Percentiles rank a stretch among this genome's conserved stretches.
Conservation (phyloP, 148 eudicot genomes). For the Camellia japonica region DNA sequence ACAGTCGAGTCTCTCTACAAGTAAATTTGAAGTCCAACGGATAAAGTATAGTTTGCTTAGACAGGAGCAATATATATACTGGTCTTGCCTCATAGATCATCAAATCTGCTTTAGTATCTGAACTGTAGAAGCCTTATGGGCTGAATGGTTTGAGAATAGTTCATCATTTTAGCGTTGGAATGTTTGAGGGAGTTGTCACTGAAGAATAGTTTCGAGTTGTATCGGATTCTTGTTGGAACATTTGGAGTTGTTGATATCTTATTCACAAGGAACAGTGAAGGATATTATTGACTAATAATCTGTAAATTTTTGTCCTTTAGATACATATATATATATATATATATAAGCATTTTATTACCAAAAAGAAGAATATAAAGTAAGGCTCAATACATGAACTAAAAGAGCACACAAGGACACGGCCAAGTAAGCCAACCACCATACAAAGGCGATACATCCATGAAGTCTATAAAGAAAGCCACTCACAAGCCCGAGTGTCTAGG, state of each 20-base stretch:
- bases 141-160: constrained; percentile 3
- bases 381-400: too few species aligned
- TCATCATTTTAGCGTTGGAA: not conserved
- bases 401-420: too few species aligned
- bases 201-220: too few species aligned
- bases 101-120: not conserved
- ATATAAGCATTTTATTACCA: too few species aligned
- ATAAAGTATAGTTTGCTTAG: constrained; percentile 1
- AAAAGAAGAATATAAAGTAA: too few species aligned
- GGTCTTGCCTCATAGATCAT: not conserved
- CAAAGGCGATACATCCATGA: too few species aligned
- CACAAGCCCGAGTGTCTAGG: too few species aligned
- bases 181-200: not conserved
- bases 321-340: too few species aligned
- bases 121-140: not conserved
- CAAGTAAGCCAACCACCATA: too few species aligned
- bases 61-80: not conserved
- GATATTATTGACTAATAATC: constrained; percentile 3
- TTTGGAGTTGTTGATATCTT: not conserved
- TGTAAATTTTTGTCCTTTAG: too few species aligned
- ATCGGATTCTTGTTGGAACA: too few species aligned
- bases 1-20: not conserved
- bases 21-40: not conserved
- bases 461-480: too few species aligned
- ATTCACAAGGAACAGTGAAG: constrained; percentile 1